Evolutionary conservation across 176 grass and related monocot species (phyloP).

Genomic region (Aegilops sharonensis): DNA sequence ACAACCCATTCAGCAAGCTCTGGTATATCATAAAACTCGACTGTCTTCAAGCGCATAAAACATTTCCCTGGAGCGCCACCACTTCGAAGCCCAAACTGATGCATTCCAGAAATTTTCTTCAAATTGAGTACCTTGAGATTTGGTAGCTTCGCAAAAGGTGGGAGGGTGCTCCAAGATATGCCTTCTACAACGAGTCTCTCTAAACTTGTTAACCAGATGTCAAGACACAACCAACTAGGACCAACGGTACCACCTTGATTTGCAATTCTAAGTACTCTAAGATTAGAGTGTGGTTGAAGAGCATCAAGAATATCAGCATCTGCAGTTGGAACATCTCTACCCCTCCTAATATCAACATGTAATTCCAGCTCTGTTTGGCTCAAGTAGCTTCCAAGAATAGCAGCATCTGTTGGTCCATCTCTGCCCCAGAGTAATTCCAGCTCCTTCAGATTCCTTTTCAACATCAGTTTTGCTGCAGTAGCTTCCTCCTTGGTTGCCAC

Average conservation of each 20-base stretch:
- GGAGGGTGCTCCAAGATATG: background rate
- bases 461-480: no score
- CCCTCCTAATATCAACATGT: background rate
- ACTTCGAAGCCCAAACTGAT: background rate
- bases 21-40: background rate
- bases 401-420: background rate
- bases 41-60: background rate
- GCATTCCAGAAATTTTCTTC: background rate
- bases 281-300: background rate
- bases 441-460: background rate
- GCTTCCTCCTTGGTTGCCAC: no score
- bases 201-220: background rate
- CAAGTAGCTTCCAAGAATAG: background rate
- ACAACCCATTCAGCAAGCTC: no score
- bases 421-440: background rate
- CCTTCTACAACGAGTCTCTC: background rate
- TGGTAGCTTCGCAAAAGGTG: background rate
- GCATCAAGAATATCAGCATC: background rate
- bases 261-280: background rate
- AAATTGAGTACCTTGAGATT: background rate
- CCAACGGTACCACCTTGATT: background rate
- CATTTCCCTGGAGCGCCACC: background rate
- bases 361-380: no score
- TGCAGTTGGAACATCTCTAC: background rate
- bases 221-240: background rate